Base-by-base conservation (phyloP, 805 yeast genomes). In the Zygotorulaspora chibaensis region DNA sequence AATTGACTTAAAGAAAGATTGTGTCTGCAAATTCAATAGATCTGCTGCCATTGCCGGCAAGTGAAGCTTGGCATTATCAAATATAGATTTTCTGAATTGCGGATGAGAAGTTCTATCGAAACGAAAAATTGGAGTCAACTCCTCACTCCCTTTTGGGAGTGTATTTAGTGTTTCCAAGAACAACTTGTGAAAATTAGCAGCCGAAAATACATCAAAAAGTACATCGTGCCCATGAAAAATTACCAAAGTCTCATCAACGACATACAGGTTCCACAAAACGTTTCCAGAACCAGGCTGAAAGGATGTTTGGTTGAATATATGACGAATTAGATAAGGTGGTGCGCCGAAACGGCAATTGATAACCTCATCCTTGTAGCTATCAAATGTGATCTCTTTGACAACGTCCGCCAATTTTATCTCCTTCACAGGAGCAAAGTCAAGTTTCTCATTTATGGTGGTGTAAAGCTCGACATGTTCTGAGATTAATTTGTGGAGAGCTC, bases 221-320 rank as follows among this genome's bases (percentile, higher is more conserved):
- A 51, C 51, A 38, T 62, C 66, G 38, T 59, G 61, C 3, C 66
- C 66, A 51, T 63, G 65, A 30, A 63, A 62, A 4, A 61, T 46
- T 2, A 62, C 40, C 40, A 57, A 38, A 3, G 57, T 48, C 33
- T 58, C 62, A 45, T 62, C 62, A 8, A 62, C 52, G 1, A 62
- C 41, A 42, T 45, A 59, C 9, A 63, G 28, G 28, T 48, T 47
- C 67, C 67, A 63, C 25, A 63, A 42, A 10, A 64, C 64, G 28
- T 45, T 43, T 6, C 48, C 44, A 10, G 46, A 43, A 11, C 58
- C 61, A 1, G 58, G 48, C 7, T 50, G 42, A 46, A 61, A 63
- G 3, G 39, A 44, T 12, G 54, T 38, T 23, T 57, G 55, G 39
- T 59, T 56, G 25, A 62, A 61, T 7, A 61, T 57, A 27, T 61